phyloP scores from a whole-genome alignment of 2,329 filamentous ascomycete genomes.

The Daldinia sp. region DNA sequence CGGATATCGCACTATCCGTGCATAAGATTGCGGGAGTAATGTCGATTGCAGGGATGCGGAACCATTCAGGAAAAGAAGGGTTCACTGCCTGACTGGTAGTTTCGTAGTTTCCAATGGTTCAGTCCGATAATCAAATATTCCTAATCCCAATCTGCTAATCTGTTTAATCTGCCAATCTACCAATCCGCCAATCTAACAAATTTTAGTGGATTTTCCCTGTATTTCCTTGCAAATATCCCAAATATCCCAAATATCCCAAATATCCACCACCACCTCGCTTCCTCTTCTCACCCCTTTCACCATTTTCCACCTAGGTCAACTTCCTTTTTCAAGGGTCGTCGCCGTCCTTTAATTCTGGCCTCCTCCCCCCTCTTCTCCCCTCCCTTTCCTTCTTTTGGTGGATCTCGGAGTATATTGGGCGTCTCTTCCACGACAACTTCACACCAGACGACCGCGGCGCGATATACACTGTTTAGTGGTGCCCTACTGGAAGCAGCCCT shows the following conservation, averaged over 20 bases:
- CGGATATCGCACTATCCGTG: conserved; percentile 32
- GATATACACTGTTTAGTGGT: conserved; percentile 2
- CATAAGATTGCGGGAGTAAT: conserved; percentile 1
- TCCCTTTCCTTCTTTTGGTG: conserved; percentile 2
- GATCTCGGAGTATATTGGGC: conserved; percentile 8
- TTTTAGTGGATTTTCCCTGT: conserved; percentile 25
- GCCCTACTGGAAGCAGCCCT: neutral
- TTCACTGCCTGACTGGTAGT: too few relatives aligned
- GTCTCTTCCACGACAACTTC: conserved; percentile 7
- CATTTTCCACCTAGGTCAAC: conserved; percentile 8
- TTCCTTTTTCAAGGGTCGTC: conserved; percentile 25
- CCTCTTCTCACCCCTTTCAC: conserved; percentile 12
- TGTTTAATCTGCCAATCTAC: too few relatives aligned
- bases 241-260: too few relatives aligned
- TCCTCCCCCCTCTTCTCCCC: neutral
- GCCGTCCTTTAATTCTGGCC: conserved; percentile 4
- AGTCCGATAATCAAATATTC: conserved; percentile 35
- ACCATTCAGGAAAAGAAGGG: conserved; percentile 4
- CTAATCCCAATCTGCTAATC: too few relatives aligned
- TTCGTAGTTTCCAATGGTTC: too few relatives aligned
- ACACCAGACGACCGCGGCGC: conserved; percentile 15
- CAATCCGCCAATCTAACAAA: conserved; percentile 36
- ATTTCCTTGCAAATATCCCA: too few relatives aligned
- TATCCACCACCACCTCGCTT: conserved; percentile 25
- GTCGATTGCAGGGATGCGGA: neutral